phyloP scores from a whole-genome alignment of 768 basidiomycete genomes.

The Coprinopsis strossmayeri region DNA sequence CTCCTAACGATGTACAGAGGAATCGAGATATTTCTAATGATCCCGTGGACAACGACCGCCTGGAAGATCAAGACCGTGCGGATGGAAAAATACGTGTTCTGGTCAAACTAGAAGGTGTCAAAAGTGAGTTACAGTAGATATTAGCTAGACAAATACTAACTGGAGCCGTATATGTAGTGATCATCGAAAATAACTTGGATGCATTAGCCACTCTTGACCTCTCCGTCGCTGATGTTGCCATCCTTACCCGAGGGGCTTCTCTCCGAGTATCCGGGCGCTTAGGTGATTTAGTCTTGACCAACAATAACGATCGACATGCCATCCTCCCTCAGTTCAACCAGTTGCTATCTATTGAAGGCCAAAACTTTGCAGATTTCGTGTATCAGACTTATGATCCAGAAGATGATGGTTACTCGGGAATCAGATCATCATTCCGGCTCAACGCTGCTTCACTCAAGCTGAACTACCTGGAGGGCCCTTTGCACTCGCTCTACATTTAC shows the following conservation, averaged over 20 bases:
- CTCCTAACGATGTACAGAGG: not conserved
- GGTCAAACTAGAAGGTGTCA: constrained; percentile 78
- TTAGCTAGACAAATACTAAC: not conserved
- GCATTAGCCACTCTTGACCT: constrained; percentile 82
- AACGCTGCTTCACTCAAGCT: constrained; percentile 86
- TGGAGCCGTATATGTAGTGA: constrained; percentile 42
- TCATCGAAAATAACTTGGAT: constrained; percentile 64
- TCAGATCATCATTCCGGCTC: constrained; percentile 79
- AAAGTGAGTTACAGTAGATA: constrained; percentile 44
- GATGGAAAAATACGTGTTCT: constrained; percentile 70
- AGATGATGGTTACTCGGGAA: constrained; percentile 62
- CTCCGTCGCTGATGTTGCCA: constrained; percentile 81
- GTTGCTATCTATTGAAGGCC: constrained; percentile 88
- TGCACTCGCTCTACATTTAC: constrained; percentile 84
- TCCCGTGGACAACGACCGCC: not conserved
- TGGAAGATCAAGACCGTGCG: not conserved
- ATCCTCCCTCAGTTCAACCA: constrained; percentile 70
- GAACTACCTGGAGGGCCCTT: constrained; percentile 83
- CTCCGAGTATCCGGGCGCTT: constrained; percentile 76
- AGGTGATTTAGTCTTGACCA: constrained; percentile 76
- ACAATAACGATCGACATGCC: constrained; percentile 51
- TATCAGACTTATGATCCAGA: constrained; percentile 87
- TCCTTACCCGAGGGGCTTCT: constrained; percentile 65
- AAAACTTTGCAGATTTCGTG: constrained; percentile 87
- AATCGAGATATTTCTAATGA: not conserved